Conservation (phyloP, 106 monocot genomes). For the Xerophyta viscosa region DNA sequence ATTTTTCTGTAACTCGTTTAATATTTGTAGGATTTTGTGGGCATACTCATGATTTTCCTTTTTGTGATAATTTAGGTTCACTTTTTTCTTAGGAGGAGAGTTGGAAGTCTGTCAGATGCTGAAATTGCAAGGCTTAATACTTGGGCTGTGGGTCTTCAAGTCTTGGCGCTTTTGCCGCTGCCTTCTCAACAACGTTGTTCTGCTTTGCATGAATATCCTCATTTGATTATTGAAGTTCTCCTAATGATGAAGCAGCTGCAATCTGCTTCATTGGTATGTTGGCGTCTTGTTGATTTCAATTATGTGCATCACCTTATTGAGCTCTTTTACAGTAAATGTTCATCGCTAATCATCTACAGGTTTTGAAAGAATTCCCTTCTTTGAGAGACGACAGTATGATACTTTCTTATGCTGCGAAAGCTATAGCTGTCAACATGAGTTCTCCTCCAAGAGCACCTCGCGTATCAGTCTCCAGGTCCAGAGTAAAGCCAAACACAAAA, state of each 20-base stretch:
- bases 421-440: slow-evolving; percentile 58
- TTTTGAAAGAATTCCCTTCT: slow-evolving; percentile 84
- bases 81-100: slow-evolving; percentile 82
- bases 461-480: slow-evolving; percentile 42
- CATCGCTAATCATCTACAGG: too few species aligned
- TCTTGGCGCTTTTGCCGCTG: slow-evolving; percentile 67
- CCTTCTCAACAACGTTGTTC: slow-evolving; percentile 93
- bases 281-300: background rate
- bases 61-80: slow-evolving; percentile 46
- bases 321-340: too few species aligned
- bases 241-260: slow-evolving; percentile 97
- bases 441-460: slow-evolving; percentile 61
- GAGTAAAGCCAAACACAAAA: slow-evolving; percentile 66
- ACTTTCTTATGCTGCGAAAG: slow-evolving; percentile 70
- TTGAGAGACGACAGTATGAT: slow-evolving; percentile 76
- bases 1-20: background rate
- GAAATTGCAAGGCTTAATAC: slow-evolving; percentile 69
- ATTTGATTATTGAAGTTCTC: slow-evolving; percentile 88
- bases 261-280: slow-evolving; percentile 77
- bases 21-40: background rate
- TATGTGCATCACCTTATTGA: too few species aligned
- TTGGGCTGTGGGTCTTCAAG: slow-evolving; percentile 90
- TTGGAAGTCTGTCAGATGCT: slow-evolving; percentile 61
- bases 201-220: slow-evolving; percentile 85
- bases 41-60: slow-evolving; percentile 1